Conservation (phyloP, 2,329 filamentous ascomycete species). For the Colletotrichum musae region DNA sequence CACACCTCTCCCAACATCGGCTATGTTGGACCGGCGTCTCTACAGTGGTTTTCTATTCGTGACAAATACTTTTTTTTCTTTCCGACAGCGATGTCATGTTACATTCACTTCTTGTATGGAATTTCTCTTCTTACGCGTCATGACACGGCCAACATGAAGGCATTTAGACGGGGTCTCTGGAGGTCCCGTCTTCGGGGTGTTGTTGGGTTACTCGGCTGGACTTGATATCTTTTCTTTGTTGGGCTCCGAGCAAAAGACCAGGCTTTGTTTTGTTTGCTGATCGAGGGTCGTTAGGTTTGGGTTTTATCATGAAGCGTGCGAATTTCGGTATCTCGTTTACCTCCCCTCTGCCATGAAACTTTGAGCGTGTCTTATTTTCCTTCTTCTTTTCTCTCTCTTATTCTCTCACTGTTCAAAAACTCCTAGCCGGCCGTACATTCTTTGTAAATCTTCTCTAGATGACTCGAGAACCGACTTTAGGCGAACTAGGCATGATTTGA, state of each 20-base stretch:
- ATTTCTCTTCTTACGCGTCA: neutral
- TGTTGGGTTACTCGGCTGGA: neutral
- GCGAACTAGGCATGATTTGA: conserved; percentile 12
- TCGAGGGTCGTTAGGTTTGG: no score
- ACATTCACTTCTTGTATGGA: neutral
- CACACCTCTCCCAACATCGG: neutral
- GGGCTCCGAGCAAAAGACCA: neutral
- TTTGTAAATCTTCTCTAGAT: conserved; percentile 8
- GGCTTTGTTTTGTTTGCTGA: neutral
- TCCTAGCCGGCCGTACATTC: neutral
- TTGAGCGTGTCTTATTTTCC: no score
- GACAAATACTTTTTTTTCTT: conserved; percentile 1
- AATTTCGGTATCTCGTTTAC: no score
- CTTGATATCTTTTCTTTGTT: neutral
- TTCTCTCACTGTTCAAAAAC: no score
- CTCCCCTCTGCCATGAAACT: no score
- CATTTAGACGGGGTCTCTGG: conserved; percentile 23
- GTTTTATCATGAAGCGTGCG: no score
- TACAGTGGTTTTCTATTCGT: neutral
- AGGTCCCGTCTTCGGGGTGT: neutral
- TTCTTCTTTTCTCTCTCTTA: no score
- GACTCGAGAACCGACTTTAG: neutral
- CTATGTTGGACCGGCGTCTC: neutral
- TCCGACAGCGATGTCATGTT: neutral
- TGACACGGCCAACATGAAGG: neutral